phyloP scores from a whole-genome alignment of 306 rosid genomes.

The Glycyrrhiza uralensis region DNA sequence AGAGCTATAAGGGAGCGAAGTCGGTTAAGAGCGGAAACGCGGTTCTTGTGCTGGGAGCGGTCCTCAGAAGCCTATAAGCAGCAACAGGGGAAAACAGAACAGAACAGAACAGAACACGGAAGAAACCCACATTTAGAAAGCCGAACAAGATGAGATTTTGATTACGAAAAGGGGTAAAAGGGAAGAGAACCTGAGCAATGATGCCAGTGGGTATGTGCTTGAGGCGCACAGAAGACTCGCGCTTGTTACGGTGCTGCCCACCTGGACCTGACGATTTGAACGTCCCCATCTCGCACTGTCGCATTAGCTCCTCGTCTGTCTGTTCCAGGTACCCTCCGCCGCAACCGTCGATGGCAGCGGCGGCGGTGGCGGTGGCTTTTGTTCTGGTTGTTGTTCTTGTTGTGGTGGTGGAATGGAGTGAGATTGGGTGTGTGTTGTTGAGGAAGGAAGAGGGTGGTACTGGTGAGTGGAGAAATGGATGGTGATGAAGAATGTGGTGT shows the following conservation, averaged over 20 bases:
- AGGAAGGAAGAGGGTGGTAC: not conserved
- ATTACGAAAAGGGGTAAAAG: not conserved
- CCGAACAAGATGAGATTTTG: not conserved
- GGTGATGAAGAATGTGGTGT: not conserved
- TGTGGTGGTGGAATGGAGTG: not conserved
- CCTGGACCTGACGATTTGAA: slow-evolving; percentile 86
- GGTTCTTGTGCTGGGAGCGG: slow-evolving; percentile 91
- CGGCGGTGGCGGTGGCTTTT: not conserved
- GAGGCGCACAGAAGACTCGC: slow-evolving; percentile 84
- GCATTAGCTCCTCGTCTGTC: slow-evolving; percentile 70
- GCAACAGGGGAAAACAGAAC: not conserved
- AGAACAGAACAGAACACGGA: not conserved
- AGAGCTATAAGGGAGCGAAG: slow-evolving; percentile 82
- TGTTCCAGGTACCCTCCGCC: slow-evolving; percentile 54
- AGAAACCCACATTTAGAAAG: not conserved
- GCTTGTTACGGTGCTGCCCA: slow-evolving; percentile 96
- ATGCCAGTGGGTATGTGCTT: slow-evolving; percentile 86
- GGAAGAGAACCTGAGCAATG: slow-evolving; percentile 54
- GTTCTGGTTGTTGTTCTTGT: not conserved
- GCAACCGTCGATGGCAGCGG: not conserved
- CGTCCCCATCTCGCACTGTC: slow-evolving; percentile 75
- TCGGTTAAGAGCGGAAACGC: slow-evolving; percentile 74
- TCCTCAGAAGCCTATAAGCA: slow-evolving; percentile 88
- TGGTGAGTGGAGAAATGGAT: not conserved
- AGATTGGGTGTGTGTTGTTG: not conserved